Percentiles rank a stretch among this genome's conserved stretches.
Evolutionary conservation across 2,329 filamentous ascomycete species (phyloP).

Genomic region (Pseudogymnoascus verrucosus): DNA sequence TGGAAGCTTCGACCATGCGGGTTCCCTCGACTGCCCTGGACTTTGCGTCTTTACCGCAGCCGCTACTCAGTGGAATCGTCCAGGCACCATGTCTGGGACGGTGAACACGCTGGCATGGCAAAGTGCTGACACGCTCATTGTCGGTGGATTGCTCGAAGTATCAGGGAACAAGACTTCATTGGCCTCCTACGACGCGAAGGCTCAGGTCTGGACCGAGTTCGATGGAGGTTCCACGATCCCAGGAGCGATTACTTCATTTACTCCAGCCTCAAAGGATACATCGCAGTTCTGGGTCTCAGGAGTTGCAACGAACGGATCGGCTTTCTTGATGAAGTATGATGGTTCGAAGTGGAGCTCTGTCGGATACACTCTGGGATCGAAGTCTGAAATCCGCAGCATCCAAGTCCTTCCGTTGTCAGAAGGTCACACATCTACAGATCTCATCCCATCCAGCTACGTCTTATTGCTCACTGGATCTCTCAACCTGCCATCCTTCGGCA

Average conservation of each 20-base stretch:
- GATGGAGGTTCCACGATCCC: slow-evolving; percentile 59
- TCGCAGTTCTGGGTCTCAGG: slow-evolving; percentile 79
- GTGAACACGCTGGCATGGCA: slow-evolving; percentile 72
- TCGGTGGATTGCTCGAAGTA: slow-evolving; percentile 67
- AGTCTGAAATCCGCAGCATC: slow-evolving; percentile 66
- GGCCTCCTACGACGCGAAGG: slow-evolving; percentile 62
- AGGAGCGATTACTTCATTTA: slow-evolving; percentile 70
- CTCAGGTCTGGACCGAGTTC: slow-evolving; percentile 57
- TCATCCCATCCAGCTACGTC: slow-evolving; percentile 59
- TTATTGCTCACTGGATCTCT: slow-evolving; percentile 83
- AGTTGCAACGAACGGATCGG: slow-evolving; percentile 55
- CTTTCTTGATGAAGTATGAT: slow-evolving; percentile 78
- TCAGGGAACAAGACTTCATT: slow-evolving; percentile 58
- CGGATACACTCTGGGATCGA: slow-evolving; percentile 52
- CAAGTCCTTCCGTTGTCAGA: slow-evolving; percentile 70
- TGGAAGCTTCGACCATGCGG: slow-evolving; percentile 75
- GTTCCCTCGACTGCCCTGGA: slow-evolving; percentile 70
- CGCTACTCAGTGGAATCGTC: slow-evolving; percentile 68
- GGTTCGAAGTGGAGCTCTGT: slow-evolving; percentile 62
- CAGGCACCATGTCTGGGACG: slow-evolving; percentile 60
- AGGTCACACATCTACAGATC: slow-evolving; percentile 54
- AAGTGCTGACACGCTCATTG: slow-evolving; percentile 61
- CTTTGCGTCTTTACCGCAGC: slow-evolving; percentile 73
- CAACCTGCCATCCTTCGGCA: slow-evolving; percentile 65
- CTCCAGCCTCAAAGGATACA: slow-evolving; percentile 62